These are phyloP conservation scores for Solanum habrochaites DNA, from an alignment of 257 asterid genomes.

Conservation along the genomic window DNA sequence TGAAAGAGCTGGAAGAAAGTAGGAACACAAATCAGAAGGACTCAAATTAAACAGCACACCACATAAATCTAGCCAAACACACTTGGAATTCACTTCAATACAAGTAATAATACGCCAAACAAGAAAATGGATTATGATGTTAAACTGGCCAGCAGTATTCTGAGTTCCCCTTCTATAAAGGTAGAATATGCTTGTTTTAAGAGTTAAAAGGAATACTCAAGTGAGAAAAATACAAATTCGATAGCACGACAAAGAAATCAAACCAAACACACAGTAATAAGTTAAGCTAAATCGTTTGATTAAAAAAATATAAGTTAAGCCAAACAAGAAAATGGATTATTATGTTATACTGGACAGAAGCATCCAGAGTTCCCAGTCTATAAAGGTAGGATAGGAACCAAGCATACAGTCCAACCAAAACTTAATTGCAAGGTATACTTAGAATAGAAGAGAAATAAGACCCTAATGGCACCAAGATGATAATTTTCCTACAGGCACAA, in stretches of 20 bases:
- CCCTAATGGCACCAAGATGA: neutral
- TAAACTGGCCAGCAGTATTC: neutral
- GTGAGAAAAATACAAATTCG: neutral
- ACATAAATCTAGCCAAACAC: neutral
- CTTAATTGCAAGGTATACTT: neutral
- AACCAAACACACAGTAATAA: neutral
- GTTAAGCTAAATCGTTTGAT: neutral
- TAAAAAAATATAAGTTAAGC: too few species aligned
- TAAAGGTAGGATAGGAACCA: neutral
- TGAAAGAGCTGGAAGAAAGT: neutral
- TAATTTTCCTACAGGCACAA: neutral
- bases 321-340: neutral
- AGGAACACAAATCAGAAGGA: neutral
- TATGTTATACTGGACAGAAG: neutral
- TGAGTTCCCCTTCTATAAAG: neutral
- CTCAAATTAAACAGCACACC: neutral
- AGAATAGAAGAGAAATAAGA: neutral
- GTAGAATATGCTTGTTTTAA: neutral
- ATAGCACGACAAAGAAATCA: neutral
- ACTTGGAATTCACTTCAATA: neutral
- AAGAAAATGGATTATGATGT: neutral
- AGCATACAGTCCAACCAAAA: neutral
- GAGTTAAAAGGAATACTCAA: neutral
- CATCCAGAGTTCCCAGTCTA: neutral
- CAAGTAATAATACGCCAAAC: neutral